phyloP scores from a whole-genome alignment of 306 rosid species.

The Amphicarpaea edgeworthii region DNA sequence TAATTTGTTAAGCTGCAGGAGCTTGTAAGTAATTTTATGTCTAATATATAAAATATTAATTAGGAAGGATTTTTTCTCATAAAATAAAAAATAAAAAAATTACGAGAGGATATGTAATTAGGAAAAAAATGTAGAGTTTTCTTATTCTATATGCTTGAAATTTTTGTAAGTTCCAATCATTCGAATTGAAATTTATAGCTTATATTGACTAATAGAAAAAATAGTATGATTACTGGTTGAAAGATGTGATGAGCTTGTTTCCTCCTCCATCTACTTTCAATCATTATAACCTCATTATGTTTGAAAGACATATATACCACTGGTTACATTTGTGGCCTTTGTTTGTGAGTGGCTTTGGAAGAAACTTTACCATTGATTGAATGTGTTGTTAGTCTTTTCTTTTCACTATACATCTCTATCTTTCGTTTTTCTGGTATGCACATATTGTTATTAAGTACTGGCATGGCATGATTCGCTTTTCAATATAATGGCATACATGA shows the following conservation, averaged over 20 bases:
- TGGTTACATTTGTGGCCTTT: conserved; percentile 43
- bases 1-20: too few species aligned
- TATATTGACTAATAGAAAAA: conserved; percentile 11
- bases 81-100: too few species aligned
- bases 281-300: conserved; percentile 51
- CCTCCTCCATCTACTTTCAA: conserved; percentile 45
- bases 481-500: conserved; percentile 42
- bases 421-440: conserved; percentile 42
- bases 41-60: background rate
- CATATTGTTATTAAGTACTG: conserved; percentile 28
- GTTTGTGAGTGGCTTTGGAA: conserved; percentile 46
- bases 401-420: conserved; percentile 36
- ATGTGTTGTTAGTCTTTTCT: conserved; percentile 49
- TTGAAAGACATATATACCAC: conserved; percentile 41
- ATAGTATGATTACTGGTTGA: conserved; percentile 46
- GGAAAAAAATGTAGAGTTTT: background rate
- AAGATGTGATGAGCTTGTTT: conserved; percentile 44
- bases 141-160: background rate
- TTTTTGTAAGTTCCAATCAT: conserved; percentile 28
- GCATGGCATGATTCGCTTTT: conserved; percentile 42
- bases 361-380: conserved; percentile 45
- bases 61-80: too few species aligned
- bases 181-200: conserved; percentile 33
- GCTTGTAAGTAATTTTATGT: background rate
- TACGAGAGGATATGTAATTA: too few species aligned